phyloP scores from a whole-genome alignment of 2,329 filamentous ascomycete genomes.

The Tolypocladium nubicola region DNA sequence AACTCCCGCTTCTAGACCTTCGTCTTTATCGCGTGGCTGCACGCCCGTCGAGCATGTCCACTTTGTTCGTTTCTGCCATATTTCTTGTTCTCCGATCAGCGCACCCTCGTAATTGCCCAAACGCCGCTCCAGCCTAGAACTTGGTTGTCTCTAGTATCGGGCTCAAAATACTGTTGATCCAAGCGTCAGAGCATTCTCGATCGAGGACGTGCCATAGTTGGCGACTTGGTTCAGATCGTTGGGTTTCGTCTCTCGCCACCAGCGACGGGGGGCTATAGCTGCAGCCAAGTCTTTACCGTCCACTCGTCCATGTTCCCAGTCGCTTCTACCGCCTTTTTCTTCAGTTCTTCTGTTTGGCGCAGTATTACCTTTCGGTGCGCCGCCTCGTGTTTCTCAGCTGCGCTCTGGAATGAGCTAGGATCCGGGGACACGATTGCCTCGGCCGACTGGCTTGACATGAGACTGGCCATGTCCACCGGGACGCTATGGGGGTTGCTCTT shows the following conservation, averaged over 20 bases:
- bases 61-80: neutral
- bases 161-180: neutral
- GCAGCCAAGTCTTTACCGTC: slow-evolving; percentile 7
- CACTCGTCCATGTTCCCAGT: slow-evolving; percentile 6
- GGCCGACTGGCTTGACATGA: neutral
- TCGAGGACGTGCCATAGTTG: neutral
- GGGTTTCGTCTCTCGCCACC: neutral
- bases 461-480: neutral
- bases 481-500: slow-evolving; percentile 2
- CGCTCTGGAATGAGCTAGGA: neutral
- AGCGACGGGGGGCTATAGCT: neutral
- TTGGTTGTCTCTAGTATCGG: neutral
- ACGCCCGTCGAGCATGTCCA: neutral
- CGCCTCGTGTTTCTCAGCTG: slow-evolving; percentile 1
- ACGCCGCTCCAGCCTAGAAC: neutral
- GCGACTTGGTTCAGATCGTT: neutral
- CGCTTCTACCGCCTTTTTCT: slow-evolving; percentile 6
- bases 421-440: neutral
- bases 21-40: neutral
- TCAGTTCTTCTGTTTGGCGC: slow-evolving; percentile 6
- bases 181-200: neutral
- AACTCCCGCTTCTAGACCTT: neutral
- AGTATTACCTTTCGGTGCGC: slow-evolving; percentile 4
- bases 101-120: neutral
- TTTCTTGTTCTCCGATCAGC: neutral